Evolutionary conservation across 768 basidiomycete species (phyloP).

Genomic region (Leccinum fibrillosum): DNA sequence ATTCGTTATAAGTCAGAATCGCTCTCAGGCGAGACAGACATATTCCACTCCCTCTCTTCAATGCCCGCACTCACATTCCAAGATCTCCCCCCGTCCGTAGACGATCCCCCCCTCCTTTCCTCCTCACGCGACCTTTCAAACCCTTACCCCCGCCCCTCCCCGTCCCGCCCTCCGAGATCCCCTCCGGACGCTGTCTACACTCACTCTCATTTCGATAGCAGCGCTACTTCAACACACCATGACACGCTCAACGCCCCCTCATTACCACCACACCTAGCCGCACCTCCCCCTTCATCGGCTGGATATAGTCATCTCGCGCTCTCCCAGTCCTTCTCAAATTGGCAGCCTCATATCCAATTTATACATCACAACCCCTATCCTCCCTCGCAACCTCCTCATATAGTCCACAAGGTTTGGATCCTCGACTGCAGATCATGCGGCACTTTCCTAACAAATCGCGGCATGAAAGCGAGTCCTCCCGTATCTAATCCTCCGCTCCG

Average conservation of each 20-base stretch:
- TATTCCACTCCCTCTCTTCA: slow-evolving; percentile 25
- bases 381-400: slow-evolving; percentile 35
- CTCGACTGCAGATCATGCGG: slow-evolving; percentile 73
- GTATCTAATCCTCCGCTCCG: background rate
- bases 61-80: slow-evolving; percentile 30
- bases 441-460: slow-evolving; percentile 76
- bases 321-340: slow-evolving; percentile 18
- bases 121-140: slow-evolving; percentile 8
- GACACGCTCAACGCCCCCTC: slow-evolving; percentile 16
- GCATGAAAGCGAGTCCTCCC: slow-evolving; percentile 64
- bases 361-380: slow-evolving; percentile 43
- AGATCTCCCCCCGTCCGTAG: slow-evolving; percentile 1
- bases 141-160: slow-evolving; percentile 23
- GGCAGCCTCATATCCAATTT: slow-evolving; percentile 34
- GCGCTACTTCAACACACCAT: slow-evolving; percentile 5
- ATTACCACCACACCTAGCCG: slow-evolving; percentile 9
- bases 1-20: slow-evolving; percentile 29
- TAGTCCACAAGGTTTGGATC: slow-evolving; percentile 76
- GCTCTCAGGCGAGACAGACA: slow-evolving; percentile 35
- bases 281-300: slow-evolving; percentile 17
- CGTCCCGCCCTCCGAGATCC: slow-evolving; percentile 16
- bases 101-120: slow-evolving; percentile 1
- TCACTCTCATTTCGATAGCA: slow-evolving; percentile 26
- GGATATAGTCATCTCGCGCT: slow-evolving; percentile 28
- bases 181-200: slow-evolving; percentile 14